These are phyloP conservation scores for Hysterangium stoloniferum DNA, from an alignment of 768 basidiomycete genomes.

Conservation along the genomic window DNA sequence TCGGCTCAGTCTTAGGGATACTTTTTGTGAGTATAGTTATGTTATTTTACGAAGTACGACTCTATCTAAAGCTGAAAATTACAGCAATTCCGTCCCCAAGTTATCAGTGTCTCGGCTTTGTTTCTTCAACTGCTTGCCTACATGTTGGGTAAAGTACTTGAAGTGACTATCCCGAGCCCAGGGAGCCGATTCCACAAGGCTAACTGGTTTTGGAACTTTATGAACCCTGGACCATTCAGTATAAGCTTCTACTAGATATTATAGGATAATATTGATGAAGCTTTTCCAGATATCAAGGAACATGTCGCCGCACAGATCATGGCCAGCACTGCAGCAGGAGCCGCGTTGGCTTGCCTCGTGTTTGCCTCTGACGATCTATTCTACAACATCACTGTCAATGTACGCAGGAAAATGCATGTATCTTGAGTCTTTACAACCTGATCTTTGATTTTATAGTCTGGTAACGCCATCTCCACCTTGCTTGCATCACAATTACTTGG, in stretches of 20 bases:
- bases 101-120: slow-evolving; percentile 4
- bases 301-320: slow-evolving; percentile 9
- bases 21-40: slow-evolving; percentile 1
- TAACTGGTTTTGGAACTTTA: slow-evolving; percentile 8
- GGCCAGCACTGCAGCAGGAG: slow-evolving; percentile 5
- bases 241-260: background rate
- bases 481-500: slow-evolving; percentile 6
- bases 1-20: slow-evolving; percentile 7
- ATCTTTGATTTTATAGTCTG: background rate
- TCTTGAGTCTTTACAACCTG: no score
- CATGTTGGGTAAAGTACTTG: slow-evolving; percentile 4
- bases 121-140: slow-evolving; percentile 9
- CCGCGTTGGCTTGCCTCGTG: slow-evolving; percentile 3
- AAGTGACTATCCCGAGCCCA: slow-evolving; percentile 5
- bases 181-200: slow-evolving; percentile 1
- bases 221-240: slow-evolving; percentile 11
- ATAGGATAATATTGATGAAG: background rate
- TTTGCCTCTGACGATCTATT: slow-evolving; percentile 7
- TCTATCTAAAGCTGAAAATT: background rate
- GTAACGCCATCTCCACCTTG: slow-evolving; percentile 7
- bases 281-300: slow-evolving; percentile 4
- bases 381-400: slow-evolving; percentile 9
- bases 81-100: slow-evolving; percentile 7
- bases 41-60: background rate
- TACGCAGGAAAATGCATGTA: no score